phyloP scores from a whole-genome alignment of 306 rosid species.

The Citrullus colocynthis region DNA sequence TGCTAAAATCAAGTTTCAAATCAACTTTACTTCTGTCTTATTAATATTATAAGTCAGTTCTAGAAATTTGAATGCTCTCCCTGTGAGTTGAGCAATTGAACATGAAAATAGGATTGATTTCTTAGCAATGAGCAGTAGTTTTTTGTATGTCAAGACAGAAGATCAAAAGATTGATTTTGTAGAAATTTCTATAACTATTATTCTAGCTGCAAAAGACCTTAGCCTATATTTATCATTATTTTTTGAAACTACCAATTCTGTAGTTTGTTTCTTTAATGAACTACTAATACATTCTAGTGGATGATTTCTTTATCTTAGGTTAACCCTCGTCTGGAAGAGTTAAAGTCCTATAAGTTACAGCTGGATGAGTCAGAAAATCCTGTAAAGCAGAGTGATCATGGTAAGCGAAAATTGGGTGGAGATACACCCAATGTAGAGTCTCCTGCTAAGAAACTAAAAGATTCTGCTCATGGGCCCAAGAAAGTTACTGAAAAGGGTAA shows the following conservation, averaged over 20 bases:
- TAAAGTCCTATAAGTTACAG: conserved; percentile 47
- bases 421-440: conserved; percentile 29
- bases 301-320: conserved; percentile 27
- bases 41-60: too few species aligned
- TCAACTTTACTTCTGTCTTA: too few species aligned
- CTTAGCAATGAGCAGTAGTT: too few species aligned
- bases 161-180: too few species aligned
- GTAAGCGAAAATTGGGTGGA: conserved; percentile 59
- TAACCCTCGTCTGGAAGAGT: conserved; percentile 65
- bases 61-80: too few species aligned
- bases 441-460: conserved; percentile 56
- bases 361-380: conserved; percentile 53
- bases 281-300: neutral
- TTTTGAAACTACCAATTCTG: neutral
- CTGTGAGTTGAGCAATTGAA: too few species aligned
- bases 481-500: conserved; percentile 34
- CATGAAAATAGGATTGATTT: too few species aligned
- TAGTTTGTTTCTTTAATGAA: neutral
- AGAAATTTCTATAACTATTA: too few species aligned
- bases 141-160: too few species aligned
- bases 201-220: neutral
- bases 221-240: neutral
- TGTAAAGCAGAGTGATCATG: conserved; percentile 36
- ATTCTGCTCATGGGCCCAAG: conserved; percentile 28
- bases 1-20: too few species aligned